Conservation (phyloP, 75 land plant species). For the Pinus tabuliformis region DNA sequence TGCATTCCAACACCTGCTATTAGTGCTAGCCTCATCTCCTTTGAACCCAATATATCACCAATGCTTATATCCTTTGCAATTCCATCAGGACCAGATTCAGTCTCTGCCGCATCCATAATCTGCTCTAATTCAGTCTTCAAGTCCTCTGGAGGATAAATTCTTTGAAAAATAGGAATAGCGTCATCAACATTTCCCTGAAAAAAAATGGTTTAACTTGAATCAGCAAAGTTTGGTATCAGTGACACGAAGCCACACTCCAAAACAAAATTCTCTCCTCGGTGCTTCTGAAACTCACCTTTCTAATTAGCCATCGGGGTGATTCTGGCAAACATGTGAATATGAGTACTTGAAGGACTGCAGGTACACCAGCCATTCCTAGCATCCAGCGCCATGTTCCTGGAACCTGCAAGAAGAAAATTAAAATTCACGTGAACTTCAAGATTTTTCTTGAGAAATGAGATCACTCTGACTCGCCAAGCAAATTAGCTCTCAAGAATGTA, state of each 20-base stretch:
- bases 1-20: constrained; percentile 47
- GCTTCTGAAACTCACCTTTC: constrained; percentile 23
- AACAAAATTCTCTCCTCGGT: not conserved
- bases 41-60: constrained; percentile 26
- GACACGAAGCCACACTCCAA: not conserved
- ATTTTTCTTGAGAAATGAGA: no score
- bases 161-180: constrained; percentile 44
- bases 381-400: constrained; percentile 90
- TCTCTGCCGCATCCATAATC: constrained; percentile 39
- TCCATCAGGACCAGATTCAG: constrained; percentile 32
- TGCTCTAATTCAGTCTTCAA: constrained; percentile 46
- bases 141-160: constrained; percentile 57
- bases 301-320: constrained; percentile 74
- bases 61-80: constrained; percentile 1
- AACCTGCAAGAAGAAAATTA: constrained; percentile 26
- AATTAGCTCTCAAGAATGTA: no score
- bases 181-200: constrained; percentile 47
- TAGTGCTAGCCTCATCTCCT: constrained; percentile 36
- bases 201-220: not conserved
- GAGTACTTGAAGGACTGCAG: constrained; percentile 59
- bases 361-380: constrained; percentile 77
- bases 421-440: not conserved
- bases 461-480: no score
- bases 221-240: not conserved
- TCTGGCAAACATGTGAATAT: constrained; percentile 73